Percentiles rank a stretch among this genome's conserved stretches.
phyloP scores from a whole-genome alignment of 805 yeast genomes.

The Cyberlindnera suaveolens region DNA sequence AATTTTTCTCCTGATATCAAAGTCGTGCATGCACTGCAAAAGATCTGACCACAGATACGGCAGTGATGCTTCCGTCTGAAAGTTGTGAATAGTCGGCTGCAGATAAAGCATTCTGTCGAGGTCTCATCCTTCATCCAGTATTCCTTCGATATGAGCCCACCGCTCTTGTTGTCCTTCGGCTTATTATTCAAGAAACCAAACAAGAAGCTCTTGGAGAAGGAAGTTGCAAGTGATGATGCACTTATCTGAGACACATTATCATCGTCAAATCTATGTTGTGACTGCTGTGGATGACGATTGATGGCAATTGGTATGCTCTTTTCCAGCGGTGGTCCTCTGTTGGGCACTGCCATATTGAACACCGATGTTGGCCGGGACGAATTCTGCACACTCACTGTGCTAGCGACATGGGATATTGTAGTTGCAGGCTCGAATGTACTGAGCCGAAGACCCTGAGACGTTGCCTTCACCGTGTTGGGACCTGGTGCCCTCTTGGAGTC shows the following conservation, averaged over 20 bases:
- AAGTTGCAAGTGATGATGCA: conserved; percentile 36
- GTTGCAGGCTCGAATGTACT: conserved; percentile 18
- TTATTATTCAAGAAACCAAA: conserved; percentile 34
- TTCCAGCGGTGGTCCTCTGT: conserved; percentile 6
- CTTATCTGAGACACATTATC: conserved; percentile 31
- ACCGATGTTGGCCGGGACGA: conserved; percentile 19
- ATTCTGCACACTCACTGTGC: conserved; percentile 13
- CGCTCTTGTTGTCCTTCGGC: conserved; percentile 18
- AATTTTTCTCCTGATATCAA: conserved; percentile 62
- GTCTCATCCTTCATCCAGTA: conserved; percentile 97
- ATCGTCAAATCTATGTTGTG: conserved; percentile 24
- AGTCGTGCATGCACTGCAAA: conserved; percentile 77
- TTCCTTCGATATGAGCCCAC: conserved; percentile 42
- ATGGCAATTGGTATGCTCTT: conserved; percentile 16
- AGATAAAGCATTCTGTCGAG: conserved; percentile 80
- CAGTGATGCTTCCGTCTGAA: conserved; percentile 93
- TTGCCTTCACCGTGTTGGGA: conserved; percentile 14
- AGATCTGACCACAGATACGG: conserved; percentile 92
- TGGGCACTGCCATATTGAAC: conserved; percentile 11
- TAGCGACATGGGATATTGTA: conserved; percentile 14
- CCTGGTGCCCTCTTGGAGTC: background rate
- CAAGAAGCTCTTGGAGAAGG: conserved; percentile 35
- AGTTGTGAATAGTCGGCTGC: conserved; percentile 75
- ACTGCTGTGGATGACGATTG: conserved; percentile 9
- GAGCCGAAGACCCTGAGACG: conserved; percentile 16